Percentiles rank a stretch among this genome's conserved stretches.
These are phyloP conservation scores for Murraya paniculata DNA, from an alignment of 345 rosid species.

Conservation along the genomic window DNA sequence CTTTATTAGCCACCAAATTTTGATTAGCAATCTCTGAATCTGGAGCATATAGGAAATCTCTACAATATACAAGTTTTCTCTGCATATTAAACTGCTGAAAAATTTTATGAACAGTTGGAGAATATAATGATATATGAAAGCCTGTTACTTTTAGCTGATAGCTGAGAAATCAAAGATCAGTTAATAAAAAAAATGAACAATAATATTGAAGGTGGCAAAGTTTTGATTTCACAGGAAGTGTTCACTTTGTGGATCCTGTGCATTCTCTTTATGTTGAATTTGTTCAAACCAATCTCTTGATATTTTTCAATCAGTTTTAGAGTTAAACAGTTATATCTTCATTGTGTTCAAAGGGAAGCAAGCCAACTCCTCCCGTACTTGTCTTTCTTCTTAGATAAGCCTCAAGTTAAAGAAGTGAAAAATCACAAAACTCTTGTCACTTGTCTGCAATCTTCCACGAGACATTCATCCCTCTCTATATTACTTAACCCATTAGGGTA, in stretches of 20 bases:
- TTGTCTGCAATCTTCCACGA: neutral
- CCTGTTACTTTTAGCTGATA: neutral
- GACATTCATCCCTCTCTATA: neutral
- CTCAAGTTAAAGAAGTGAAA: neutral
- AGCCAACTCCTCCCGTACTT: neutral
- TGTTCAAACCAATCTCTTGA: neutral
- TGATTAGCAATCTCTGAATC: neutral
- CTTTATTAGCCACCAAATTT: conserved; percentile 16
- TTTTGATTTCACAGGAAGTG: neutral
- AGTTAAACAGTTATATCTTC: neutral
- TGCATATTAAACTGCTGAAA: neutral
- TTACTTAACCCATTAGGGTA: neutral
- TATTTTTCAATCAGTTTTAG: neutral
- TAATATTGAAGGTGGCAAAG: neutral
- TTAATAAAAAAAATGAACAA: neutral
- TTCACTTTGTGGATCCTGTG: neutral
- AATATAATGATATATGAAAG: neutral
- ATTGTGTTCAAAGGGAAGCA: neutral
- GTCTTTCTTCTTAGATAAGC: neutral
- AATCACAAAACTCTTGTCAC: neutral
- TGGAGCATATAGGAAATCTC: neutral
- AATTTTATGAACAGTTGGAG: neutral
- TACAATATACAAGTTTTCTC: neutral
- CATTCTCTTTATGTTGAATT: neutral
- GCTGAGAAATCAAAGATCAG: neutral